Evolutionary conservation across 768 basidiomycete species (phyloP), one percentile per base, ranked within the genome.

Genomic region (Boletus tylopilopsis): DNA sequence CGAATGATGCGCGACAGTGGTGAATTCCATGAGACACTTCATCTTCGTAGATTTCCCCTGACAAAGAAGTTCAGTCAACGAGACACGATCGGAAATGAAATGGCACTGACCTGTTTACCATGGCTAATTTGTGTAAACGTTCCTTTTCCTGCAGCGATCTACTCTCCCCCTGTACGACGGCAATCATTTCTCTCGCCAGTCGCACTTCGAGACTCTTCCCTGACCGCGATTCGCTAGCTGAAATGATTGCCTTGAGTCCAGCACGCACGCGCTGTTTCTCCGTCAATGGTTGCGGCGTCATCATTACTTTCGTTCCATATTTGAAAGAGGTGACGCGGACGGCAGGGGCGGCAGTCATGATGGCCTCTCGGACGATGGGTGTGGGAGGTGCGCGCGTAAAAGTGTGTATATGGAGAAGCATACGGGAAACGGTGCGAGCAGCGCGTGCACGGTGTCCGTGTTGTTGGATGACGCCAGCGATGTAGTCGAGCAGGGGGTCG

Each of bases 351-450:
- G 81, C 84, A 3, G 76, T 62, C 21, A 77, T 61, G 43, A 96
- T 70, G 0, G 93, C 94, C 60, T 83, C 68, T 33, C 84, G 82
- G 5, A 96, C 71, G 55, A 95, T 79, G 16, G 89, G 89, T 29
- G 92, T 72, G 0, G 93, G 87, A n/a, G 84, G 81, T 7, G 82
- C 78, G 46, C 84, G 77, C 15, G 91, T 94, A 50, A 86, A 72
- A 10, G 82, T 75, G 64, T 87, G 85, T 34, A 94, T 79, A 60
- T 84, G 74, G 16, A 82, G 66, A n/a, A 92, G 80, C 56, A 79
- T 84, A n/a, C 73, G 66, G 3, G 82, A 76, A 37, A 83, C 76
- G 35, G 72, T 71, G 27, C 75, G 76, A 1, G 79, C 68, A 0
- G 87, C 85, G 19, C 74, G 72, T 9, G 86, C 75, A 49, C 84